Evolutionary conservation across 1,139 yeast genomes (phyloP).

Genomic region (Debaryomyces psychrophilus): DNA sequence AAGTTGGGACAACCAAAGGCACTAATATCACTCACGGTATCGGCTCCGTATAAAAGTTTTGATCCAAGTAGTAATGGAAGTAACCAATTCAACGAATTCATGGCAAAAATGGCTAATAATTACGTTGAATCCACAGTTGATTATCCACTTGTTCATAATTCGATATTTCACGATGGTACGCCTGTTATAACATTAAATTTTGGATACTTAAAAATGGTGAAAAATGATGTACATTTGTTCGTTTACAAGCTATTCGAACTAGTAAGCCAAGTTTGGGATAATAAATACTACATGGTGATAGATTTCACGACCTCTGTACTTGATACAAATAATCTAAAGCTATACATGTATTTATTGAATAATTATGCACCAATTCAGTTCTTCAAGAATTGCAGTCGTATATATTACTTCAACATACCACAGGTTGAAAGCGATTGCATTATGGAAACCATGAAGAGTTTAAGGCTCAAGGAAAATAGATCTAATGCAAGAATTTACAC

Average conservation of each 20-base stretch:
- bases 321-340: constrained; percentile 34
- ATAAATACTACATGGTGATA: constrained; percentile 60
- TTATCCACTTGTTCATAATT: constrained; percentile 58
- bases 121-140: constrained; percentile 51
- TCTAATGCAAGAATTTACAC: constrained; percentile 31
- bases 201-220: constrained; percentile 42
- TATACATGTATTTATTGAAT: constrained; percentile 35
- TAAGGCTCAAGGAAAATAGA: constrained; percentile 21
- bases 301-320: constrained; percentile 67
- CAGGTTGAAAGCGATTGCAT: constrained; percentile 40
- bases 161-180: constrained; percentile 71
- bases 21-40: constrained; percentile 55
- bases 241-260: constrained; percentile 68
- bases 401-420: constrained; percentile 67
- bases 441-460: constrained; percentile 25
- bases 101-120: constrained; percentile 66
- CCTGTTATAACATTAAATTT: constrained; percentile 67
- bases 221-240: constrained; percentile 57
- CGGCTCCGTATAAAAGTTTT: constrained; percentile 48
- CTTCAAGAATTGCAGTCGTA: constrained; percentile 55
- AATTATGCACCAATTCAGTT: constrained; percentile 53
- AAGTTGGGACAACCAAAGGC: constrained; percentile 45
- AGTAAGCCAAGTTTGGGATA: constrained; percentile 74
- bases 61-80: constrained; percentile 50
- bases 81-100: constrained; percentile 66